Evolutionary conservation across 1,139 yeast species (phyloP), one percentile per base, ranked within the genome.

Genomic region (Pichia sp.): DNA sequence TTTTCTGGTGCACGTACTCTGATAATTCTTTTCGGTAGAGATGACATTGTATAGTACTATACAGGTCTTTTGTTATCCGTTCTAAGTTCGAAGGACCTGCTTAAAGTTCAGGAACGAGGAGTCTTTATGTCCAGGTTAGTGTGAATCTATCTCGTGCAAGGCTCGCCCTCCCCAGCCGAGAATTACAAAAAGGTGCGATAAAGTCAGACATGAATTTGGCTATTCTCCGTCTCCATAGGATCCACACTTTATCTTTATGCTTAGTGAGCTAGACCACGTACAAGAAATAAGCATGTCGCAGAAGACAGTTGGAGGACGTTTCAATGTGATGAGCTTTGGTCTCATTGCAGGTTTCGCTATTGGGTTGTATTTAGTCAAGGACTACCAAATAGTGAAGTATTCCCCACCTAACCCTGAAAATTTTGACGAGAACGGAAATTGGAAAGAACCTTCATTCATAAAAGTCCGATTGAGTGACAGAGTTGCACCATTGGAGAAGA

Each of bases 11-110:
- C 8, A 66, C 79, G 39, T 64, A 80, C 85, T 69, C 90, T 89
- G 59, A 89, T 87, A 62, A 90, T 90, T 74, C 97, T 80, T 71
- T 88, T 90, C 49, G 96, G 95, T 68, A 85, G 73, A 1, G 67
- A 53, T 3, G 57, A 37, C 64, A 61, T 62, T 4, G 31, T 25
- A 10, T 41, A 5, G 16, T 41, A 10, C 23, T 2, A 18, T 7
- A 22, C 7, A 9, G 18, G 18, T 6, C 6, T 25, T 25, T 6
- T 25, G 8, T 6, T 9, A 6, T 25, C 9, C 9, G 28, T 25
- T 25, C 28, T 25, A 25, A 9, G 6, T 25, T 25, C 28, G 28
- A 9, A 25, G 28, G 28, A 9, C 28, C 28, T 10, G 42, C 7
- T 39, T 39, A 12, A 16, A 12, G 16, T n/a, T 12, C 13, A 31